phyloP scores from a whole-genome alignment of 2,329 filamentous ascomycete genomes.

The Paraphaeosphaeria minitans region DNA sequence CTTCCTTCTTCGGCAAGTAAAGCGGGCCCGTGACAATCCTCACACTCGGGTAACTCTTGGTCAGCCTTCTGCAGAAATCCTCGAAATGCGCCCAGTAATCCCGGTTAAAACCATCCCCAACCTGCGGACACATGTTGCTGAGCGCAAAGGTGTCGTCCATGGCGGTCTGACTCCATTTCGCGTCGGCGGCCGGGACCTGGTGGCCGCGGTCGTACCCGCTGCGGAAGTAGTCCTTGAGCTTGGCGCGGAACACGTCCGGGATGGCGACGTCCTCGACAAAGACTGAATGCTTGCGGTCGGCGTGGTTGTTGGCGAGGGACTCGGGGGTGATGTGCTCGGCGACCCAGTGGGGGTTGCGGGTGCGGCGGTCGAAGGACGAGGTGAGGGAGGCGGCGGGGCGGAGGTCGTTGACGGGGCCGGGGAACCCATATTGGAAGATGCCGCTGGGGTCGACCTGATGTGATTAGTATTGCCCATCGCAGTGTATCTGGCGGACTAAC shows the following conservation, averaged over 20 bases:
- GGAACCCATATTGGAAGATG: constrained; percentile 71
- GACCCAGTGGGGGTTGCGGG: constrained; percentile 90
- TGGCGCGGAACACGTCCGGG: constrained; percentile 85
- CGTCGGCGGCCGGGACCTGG: constrained; percentile 95
- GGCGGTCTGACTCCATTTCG: constrained; percentile 90
- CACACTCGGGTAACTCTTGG: constrained; percentile 80
- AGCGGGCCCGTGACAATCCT: constrained; percentile 91
- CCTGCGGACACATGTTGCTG: constrained; percentile 97
- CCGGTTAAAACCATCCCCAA: constrained; percentile 96
- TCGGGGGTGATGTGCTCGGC: constrained; percentile 92
- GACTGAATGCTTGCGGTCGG: constrained; percentile 79
- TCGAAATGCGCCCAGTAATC: constrained; percentile 99
- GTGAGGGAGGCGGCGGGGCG: constrained; percentile 76
- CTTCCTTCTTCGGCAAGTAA: constrained; percentile 85
- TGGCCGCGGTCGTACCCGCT: constrained; percentile 95
- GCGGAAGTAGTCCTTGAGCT: constrained; percentile 91
- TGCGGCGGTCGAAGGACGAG: constrained; percentile 87
- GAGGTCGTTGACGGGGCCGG: constrained; percentile 85
- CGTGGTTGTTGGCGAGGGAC: constrained; percentile 75
- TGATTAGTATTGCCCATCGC: not conserved
- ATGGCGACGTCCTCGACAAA: constrained; percentile 84
- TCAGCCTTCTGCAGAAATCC: constrained; percentile 90
- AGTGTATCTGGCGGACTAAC: not conserved
- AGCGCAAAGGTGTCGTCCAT: constrained; percentile 96
- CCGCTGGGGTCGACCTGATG: constrained; percentile 55